Conservation (phyloP, 768 basidiomycete species). For the Lentinula raphanica region DNA sequence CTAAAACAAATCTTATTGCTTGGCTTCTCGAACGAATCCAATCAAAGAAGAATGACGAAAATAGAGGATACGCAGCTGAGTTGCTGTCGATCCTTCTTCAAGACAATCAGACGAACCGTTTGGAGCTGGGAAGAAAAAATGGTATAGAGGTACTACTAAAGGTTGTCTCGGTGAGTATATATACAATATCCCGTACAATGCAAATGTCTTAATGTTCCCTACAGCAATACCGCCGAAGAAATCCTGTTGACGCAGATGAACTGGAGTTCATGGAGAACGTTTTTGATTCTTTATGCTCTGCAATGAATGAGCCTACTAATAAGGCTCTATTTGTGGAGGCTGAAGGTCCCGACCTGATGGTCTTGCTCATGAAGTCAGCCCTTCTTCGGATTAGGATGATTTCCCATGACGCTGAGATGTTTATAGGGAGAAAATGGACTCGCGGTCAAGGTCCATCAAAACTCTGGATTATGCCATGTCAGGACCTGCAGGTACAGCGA, state of each 20-base stretch:
- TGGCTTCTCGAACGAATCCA: slow-evolving; percentile 81
- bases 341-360: slow-evolving; percentile 95
- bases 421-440: slow-evolving; percentile 73
- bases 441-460: slow-evolving; percentile 83
- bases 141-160: slow-evolving; percentile 77
- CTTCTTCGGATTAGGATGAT: neutral
- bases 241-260: slow-evolving; percentile 86
- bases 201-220: neutral
- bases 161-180: slow-evolving; percentile 67
- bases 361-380: slow-evolving; percentile 93
- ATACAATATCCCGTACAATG: slow-evolving; percentile 10
- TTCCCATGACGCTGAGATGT: slow-evolving; percentile 6
- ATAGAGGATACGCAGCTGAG: slow-evolving; percentile 90
- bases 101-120: slow-evolving; percentile 60
- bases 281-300: slow-evolving; percentile 86
- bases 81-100: slow-evolving; percentile 88
- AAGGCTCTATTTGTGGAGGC: slow-evolving; percentile 81
- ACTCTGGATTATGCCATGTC: slow-evolving; percentile 89
- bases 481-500: slow-evolving; percentile 56
- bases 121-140: slow-evolving; percentile 63
- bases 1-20: slow-evolving; percentile 66
- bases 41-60: slow-evolving; percentile 75
- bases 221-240: slow-evolving; percentile 82
- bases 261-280: slow-evolving; percentile 97
- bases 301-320: slow-evolving; percentile 69